Base-by-base conservation (phyloP, 371 early-diverging fungal genomes). In the Conidiobolus incongruus region DNA sequence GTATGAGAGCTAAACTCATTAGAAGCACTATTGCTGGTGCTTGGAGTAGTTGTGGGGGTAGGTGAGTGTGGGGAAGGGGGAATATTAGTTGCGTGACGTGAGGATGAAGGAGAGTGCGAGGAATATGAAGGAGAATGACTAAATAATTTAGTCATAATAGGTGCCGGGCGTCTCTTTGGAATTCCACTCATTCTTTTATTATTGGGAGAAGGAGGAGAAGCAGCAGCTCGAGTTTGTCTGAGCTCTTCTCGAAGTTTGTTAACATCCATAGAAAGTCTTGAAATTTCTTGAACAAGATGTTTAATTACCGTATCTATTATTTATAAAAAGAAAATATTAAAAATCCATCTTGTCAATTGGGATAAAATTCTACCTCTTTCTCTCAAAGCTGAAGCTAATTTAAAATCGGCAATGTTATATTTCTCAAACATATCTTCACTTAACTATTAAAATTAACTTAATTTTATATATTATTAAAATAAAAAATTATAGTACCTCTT, bases 291-390 rank as follows among this genome's bases (percentile, higher is more conserved):
- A n/a, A 62, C 55, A 23, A 78, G 51, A 40, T 58, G 50, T 24
- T 59, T 60, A 28, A 75, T 59, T 6, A 45, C 30, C 3, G 55
- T 55, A 52, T 69, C 70, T 70, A 44, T 61, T 59, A 38, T 30
- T 29, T 17, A 3, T 2, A 22, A n/a, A n/a, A n/a, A n/a, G n/a
- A n/a, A n/a, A n/a, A n/a, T n/a, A n/a, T n/a, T n/a, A n/a, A n/a
- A n/a, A n/a, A n/a, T n/a, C n/a, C n/a, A n/a, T n/a, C n/a, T n/a
- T n/a, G n/a, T n/a, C n/a, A n/a, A n/a, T n/a, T n/a, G n/a, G n/a
- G n/a, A n/a, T n/a, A n/a, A n/a, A n/a, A n/a, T n/a, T n/a, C 19
- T 54, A 70, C 71, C 66, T 60, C 67, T 45, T 47, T 71, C 68
- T 45, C 66, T 66, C 52, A 71, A 64, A 22, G 67, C 66, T 13